Evolutionary conservation across 768 basidiomycete species (phyloP).

Genomic region (Leccinum pellstonianum): DNA sequence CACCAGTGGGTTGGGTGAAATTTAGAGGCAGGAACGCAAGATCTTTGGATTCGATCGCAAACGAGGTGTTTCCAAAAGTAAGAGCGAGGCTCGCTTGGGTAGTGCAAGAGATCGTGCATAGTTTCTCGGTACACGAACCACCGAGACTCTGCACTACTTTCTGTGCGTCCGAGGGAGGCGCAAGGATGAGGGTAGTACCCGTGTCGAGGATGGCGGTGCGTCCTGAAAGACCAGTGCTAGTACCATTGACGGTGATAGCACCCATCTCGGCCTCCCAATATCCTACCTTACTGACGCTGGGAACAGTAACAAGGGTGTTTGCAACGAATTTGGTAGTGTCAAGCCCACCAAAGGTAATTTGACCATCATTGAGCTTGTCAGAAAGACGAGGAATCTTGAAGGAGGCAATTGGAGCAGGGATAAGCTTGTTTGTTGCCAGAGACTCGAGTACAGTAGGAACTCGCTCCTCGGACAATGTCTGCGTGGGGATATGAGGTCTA

Average conservation of each 20-base stretch:
- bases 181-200: conserved; percentile 46
- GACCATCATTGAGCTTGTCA: conserved; percentile 65
- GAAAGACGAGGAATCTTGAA: conserved; percentile 77
- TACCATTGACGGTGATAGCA: conserved; percentile 56
- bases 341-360: conserved; percentile 79
- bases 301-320: conserved; percentile 53
- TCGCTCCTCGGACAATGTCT: conserved; percentile 65
- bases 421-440: conserved; percentile 54
- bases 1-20: conserved; percentile 50
- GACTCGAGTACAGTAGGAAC: conserved; percentile 71
- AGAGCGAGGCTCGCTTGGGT: conserved; percentile 52
- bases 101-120: conserved; percentile 67
- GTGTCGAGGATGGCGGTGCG: conserved; percentile 71
- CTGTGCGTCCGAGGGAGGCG: conserved; percentile 48
- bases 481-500: not conserved
- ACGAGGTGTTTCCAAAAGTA: conserved; percentile 55
- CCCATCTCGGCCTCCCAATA: conserved; percentile 81
- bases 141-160: conserved; percentile 61
- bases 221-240: conserved; percentile 46
- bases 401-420: conserved; percentile 65
- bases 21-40: conserved; percentile 56
- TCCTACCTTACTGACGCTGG: conserved; percentile 62
- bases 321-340: conserved; percentile 68
- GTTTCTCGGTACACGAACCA: conserved; percentile 46
- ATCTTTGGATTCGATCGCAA: conserved; percentile 66